Evolutionary conservation across 2,329 filamentous ascomycete species (phyloP), one percentile per base, ranked within the genome.

Genomic region (Cladobotryum protrusum): DNA sequence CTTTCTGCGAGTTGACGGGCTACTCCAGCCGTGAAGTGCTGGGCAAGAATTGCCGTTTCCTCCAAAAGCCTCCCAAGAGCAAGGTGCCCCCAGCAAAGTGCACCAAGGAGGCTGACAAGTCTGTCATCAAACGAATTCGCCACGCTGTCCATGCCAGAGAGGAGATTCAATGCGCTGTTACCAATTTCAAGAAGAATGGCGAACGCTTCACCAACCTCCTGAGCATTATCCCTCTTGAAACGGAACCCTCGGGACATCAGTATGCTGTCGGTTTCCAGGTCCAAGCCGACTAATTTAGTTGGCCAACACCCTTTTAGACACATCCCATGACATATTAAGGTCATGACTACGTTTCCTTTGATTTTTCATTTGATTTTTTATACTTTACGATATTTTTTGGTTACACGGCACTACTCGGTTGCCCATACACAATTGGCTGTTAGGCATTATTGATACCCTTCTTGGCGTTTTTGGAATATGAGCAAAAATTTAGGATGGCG

Each of bases 201-300:
- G 79, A 88, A 58, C 76, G 77, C 0, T 95, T 95, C 62, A 85
- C 85, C 73, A 95, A 95, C 58, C 64, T 91, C 12, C 73, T 95
- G 47, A 89, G 86, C n/a, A 89, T 95, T 74, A 87, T 95, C 47
- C 89, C 89, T 0, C 81, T 95, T 33, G 71, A 73, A 2, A 86
- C 83, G 77, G 81, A 87, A 37, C 76, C 77, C 1, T 72, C 77
- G 13, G 77, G 80, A 11, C 79, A 81, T 53, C 83, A 82, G 53
- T 91, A 87, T 61, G 89, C 85, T 45, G 84, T 95, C 20, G 89
- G 89, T 3, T 91, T 95, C 60, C 82, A 90, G 63, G 85, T 87
- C 24, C 87, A 88, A 68, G 66, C 84, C 42, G 81, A 62, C 9
- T 63, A 37, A 52, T 42, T 18, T 19, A n/a, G 17, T 29, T 9